Evolutionary conservation across 2,329 filamentous ascomycete genomes (phyloP).

Genomic region (Monilinia polystroma): DNA sequence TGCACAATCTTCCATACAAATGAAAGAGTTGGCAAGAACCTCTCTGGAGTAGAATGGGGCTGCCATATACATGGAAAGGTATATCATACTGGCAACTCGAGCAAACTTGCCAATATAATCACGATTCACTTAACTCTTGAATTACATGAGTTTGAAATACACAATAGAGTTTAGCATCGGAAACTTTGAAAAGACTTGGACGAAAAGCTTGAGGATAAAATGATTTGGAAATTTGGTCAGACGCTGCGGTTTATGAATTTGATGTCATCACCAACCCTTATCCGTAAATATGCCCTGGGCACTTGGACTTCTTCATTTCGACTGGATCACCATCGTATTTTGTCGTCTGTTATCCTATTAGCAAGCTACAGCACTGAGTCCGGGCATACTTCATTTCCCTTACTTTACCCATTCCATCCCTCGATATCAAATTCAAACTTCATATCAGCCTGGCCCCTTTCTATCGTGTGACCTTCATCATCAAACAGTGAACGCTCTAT

Average conservation of each 20-base stretch:
- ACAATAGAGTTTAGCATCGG: not conserved
- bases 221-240: not conserved
- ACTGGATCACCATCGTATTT: slow-evolving; percentile 1
- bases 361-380: slow-evolving; percentile 30
- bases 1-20: not conserved
- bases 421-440: slow-evolving; percentile 57
- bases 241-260: not conserved
- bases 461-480: slow-evolving; percentile 53
- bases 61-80: not conserved
- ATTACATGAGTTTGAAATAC: not conserved
- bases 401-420: slow-evolving; percentile 42
- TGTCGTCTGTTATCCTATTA: slow-evolving; percentile 24
- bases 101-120: not conserved
- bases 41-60: not conserved
- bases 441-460: slow-evolving; percentile 55
- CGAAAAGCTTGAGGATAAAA: not conserved
- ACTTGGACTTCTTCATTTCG: not conserved
- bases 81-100: not conserved
- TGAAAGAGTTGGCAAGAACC: not conserved
- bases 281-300: not conserved
- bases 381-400: slow-evolving; percentile 32
- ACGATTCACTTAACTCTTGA: not conserved
- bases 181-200: not conserved
- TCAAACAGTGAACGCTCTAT: slow-evolving; percentile 62
- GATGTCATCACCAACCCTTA: not conserved